phyloP scores from a whole-genome alignment of 305 asterid genomes.

The Rubia occidens region DNA sequence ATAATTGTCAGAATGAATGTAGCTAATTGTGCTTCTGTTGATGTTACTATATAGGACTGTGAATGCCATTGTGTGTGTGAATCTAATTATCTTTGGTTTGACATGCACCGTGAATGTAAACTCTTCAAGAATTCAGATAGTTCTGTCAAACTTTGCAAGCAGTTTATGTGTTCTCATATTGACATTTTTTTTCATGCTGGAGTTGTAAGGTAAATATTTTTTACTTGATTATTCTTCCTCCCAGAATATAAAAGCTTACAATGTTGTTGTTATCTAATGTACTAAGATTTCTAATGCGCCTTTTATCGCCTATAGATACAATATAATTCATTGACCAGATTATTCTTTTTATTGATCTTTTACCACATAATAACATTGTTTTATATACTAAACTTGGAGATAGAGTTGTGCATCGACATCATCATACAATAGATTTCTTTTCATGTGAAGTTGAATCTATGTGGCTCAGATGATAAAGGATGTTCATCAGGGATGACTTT shows the following conservation, averaged over 20 bases:
- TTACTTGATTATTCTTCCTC: neutral
- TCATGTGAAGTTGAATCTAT: neutral
- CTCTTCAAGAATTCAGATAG: neutral
- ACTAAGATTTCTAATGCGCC: neutral
- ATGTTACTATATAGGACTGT: conserved; percentile 27
- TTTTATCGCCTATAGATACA: neutral
- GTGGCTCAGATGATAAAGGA: too few species aligned
- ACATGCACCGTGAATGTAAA: neutral
- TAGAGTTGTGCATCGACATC: neutral
- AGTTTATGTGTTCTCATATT: neutral
- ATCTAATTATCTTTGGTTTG: neutral
- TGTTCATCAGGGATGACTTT: too few species aligned
- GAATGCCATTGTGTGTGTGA: too few species aligned
- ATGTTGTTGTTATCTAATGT: neutral
- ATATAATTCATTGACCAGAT: neutral
- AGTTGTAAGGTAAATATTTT: neutral
- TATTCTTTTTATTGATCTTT: neutral
- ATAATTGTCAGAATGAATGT: neutral
- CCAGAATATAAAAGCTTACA: neutral
- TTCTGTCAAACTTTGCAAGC: neutral
- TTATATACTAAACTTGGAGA: neutral
- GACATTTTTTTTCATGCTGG: neutral
- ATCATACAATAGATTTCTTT: neutral
- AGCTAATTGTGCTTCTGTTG: neutral
- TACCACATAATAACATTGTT: neutral